These are phyloP conservation scores for Sodiomyces alkalinus DNA, from an alignment of 2,329 filamentous ascomycete genomes.

Conservation along the genomic window DNA sequence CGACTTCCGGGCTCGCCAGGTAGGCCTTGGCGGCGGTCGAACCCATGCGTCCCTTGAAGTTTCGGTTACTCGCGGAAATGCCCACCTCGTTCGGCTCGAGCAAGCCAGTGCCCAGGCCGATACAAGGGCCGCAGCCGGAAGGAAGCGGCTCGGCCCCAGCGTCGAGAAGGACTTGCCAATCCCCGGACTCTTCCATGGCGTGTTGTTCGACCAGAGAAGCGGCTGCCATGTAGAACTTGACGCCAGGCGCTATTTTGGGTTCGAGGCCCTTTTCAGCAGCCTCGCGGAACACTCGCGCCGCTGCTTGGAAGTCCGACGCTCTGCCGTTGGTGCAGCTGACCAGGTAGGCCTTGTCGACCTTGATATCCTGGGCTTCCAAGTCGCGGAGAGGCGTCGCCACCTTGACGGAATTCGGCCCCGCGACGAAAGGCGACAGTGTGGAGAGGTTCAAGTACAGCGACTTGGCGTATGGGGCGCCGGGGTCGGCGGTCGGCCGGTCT, in stretches of 20 bases:
- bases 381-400: constrained; percentile 63
- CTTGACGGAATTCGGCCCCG: constrained; percentile 86
- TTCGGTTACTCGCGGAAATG: constrained; percentile 71
- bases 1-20: constrained; percentile 77
- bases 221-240: constrained; percentile 81
- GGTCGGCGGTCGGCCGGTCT: constrained; percentile 55
- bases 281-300: constrained; percentile 73
- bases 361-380: constrained; percentile 59
- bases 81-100: constrained; percentile 77
- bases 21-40: constrained; percentile 68
- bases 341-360: constrained; percentile 70
- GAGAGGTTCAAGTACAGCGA: constrained; percentile 67
- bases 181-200: constrained; percentile 61
- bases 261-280: constrained; percentile 49
- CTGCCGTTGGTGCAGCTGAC: constrained; percentile 84
- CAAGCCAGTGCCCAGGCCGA: constrained; percentile 60
- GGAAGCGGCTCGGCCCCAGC: constrained; percentile 63
- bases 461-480: constrained; percentile 70
- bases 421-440: constrained; percentile 68
- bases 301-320: constrained; percentile 64
- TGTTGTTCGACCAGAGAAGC: constrained; percentile 67
- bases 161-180: constrained; percentile 71
- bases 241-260: constrained; percentile 57
- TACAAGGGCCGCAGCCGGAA: constrained; percentile 70
- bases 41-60: constrained; percentile 88